Evolutionary conservation across 2,329 filamentous ascomycete genomes (phyloP), one percentile per base, ranked within the genome.

Genomic region (Colletotrichum orchidophilum): DNA sequence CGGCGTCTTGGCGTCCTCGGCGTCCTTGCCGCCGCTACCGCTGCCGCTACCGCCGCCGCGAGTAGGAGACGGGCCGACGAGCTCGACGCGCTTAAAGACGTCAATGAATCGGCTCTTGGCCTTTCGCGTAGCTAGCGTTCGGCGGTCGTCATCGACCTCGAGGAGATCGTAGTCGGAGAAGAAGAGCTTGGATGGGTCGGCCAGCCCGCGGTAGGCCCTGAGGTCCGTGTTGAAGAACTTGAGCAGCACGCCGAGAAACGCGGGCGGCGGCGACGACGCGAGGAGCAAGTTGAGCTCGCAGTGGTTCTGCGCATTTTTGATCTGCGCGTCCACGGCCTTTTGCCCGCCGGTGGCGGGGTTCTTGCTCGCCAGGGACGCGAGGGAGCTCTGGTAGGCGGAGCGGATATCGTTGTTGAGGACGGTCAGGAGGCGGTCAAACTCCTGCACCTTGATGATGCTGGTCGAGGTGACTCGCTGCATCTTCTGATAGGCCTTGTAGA

Each of bases 151-250:
- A 11, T 87, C 86, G 15, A 94, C 83, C 5, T 92, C 92, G 12
- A 96, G 84, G 78, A 93, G 88, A 59, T 85, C 86, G 66, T 91
- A 94, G 77, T 96, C 90, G 59, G 89, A 88, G 80, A 94, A 93
- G 81, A 93, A 93, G 59, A 97, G 85, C 71, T 87, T 87, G 11
- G 91, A 88, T 31, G 90, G 87, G 74, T 96, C 90, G 12, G 91
- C 86, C 65, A 87, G 85, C 5, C 83, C 83, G 50, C 88, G 85
- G 64, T 95, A 87, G 24, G 85, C 83, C 0, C 84, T 84, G 31
- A 94, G 81, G 55, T 90, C 87, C 31, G 84, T 83, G 35, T 85
- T 85, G 70, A 96, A 90, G 70, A 92, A 86, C 65, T 88, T 89
- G 73, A 91, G 88, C n/a, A 94, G 85, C 42, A 93, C 88, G 18